phyloP scores from a whole-genome alignment of 2,329 filamentous ascomycete species.

The Xylariaceae sp. region DNA sequence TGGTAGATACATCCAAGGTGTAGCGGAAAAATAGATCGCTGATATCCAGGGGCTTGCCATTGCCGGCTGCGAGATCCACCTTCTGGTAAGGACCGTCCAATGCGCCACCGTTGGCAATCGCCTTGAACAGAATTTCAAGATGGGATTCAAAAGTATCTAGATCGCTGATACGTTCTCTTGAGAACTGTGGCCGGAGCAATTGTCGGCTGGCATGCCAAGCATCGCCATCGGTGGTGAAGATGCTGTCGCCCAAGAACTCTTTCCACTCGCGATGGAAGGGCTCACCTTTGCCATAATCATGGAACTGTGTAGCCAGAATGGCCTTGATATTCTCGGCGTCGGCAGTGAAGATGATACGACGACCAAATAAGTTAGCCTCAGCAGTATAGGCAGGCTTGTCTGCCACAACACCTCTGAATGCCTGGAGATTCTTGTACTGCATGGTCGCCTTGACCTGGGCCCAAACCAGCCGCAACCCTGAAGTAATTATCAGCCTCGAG shows the following conservation, averaged over 20 bases:
- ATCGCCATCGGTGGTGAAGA: conserved; percentile 76
- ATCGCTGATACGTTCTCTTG: conserved; percentile 78
- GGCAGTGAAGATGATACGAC: conserved; percentile 67
- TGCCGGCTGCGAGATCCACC: conserved; percentile 59
- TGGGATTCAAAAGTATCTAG: conserved; percentile 78
- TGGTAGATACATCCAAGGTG: conserved; percentile 79
- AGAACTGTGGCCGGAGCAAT: conserved; percentile 81
- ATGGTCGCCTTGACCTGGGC: conserved; percentile 50
- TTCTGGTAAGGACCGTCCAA: conserved; percentile 57
- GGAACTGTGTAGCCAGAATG: conserved; percentile 81
- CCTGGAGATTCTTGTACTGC: conserved; percentile 53
- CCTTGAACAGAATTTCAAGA: conserved; percentile 66
- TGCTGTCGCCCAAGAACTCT: conserved; percentile 70
- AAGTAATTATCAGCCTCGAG: background rate
- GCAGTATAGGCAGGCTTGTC: conserved; percentile 49
- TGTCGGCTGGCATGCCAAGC: conserved; percentile 78
- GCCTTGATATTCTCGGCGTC: conserved; percentile 89
- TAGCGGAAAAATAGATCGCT: conserved; percentile 78
- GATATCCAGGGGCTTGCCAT: conserved; percentile 64
- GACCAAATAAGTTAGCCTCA: conserved; percentile 53
- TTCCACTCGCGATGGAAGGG: conserved; percentile 72
- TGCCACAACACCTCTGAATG: conserved; percentile 56
- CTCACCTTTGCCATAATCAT: conserved; percentile 77
- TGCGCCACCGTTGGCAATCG: conserved; percentile 57
- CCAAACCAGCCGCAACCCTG: conserved; percentile 63